Evolutionary conservation across 169 alveolate species (phyloP).

Genomic region (Plasmodium yoelii): DNA sequence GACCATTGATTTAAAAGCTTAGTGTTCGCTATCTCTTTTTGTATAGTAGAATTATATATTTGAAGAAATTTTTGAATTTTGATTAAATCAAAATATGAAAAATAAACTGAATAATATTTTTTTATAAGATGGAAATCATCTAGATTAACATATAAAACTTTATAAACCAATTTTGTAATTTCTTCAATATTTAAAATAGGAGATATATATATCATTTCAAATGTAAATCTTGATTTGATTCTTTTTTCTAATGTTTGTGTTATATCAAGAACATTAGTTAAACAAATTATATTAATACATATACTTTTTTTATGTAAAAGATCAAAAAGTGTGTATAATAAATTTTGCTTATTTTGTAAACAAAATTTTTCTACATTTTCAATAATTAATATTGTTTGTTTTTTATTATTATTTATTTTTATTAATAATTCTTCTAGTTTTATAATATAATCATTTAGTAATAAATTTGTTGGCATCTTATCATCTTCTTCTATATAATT

Average conservation of each 20-base stretch:
- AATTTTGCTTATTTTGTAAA: slow-evolving; percentile 78
- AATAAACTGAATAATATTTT: slow-evolving; percentile 67
- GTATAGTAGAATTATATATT: slow-evolving; percentile 65
- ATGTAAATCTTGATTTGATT: slow-evolving; percentile 83
- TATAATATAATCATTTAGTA: slow-evolving; percentile 58
- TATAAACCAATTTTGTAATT: slow-evolving; percentile 51
- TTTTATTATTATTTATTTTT: slow-evolving; percentile 55
- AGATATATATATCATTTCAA: slow-evolving; percentile 78
- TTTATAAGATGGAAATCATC: slow-evolving; percentile 68
- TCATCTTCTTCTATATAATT: slow-evolving; percentile 30
- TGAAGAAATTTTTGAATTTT: slow-evolving; percentile 52
- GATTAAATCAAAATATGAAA: slow-evolving; percentile 34
- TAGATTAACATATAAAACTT: slow-evolving; percentile 64
- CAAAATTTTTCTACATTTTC: slow-evolving; percentile 84
- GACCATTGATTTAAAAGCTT: slow-evolving; percentile 61
- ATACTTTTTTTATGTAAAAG: slow-evolving; percentile 76
- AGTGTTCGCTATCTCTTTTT: slow-evolving; percentile 55
- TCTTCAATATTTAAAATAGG: slow-evolving; percentile 61
- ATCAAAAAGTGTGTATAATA: slow-evolving; percentile 80
- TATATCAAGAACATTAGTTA: slow-evolving; percentile 81
- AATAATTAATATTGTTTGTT: slow-evolving; percentile 77
- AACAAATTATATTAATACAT: slow-evolving; percentile 75
- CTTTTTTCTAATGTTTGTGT: slow-evolving; percentile 84
- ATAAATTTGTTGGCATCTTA: slow-evolving; percentile 66
- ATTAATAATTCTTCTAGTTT: slow-evolving; percentile 73